A percentile compares a stretch with the other conserved stretches of the same genome.
Conservation (phyloP, 805 yeast species). For the Tetrapisispora nanseiensis region DNA sequence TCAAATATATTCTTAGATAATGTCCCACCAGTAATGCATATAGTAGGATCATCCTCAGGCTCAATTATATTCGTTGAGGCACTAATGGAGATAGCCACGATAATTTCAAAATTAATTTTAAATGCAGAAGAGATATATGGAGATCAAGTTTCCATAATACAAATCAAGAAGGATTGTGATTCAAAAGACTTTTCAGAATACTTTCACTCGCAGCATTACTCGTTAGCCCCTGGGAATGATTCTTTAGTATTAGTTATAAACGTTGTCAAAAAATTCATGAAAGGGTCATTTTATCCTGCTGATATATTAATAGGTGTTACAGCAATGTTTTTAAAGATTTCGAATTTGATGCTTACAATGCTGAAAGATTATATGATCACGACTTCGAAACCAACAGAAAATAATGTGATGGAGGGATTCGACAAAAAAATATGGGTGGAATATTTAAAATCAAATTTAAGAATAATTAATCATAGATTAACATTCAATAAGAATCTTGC, state of each 20-base stretch:
- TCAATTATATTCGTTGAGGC: constrained; percentile 64
- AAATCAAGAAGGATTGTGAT: constrained; percentile 31
- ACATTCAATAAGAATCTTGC: constrained; percentile 61
- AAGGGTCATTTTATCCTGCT: constrained; percentile 52
- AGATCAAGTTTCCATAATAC: constrained; percentile 34
- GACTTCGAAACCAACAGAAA: constrained; percentile 44
- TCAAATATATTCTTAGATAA: constrained; percentile 58
- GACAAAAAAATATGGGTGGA: constrained; percentile 55
- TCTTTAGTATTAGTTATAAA: constrained; percentile 37
- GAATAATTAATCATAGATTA: constrained; percentile 56
- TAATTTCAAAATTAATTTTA: constrained; percentile 47
- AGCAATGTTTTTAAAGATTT: constrained; percentile 46
- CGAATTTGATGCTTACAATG: constrained; percentile 45
- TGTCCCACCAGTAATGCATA: constrained; percentile 53
- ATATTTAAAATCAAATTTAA: constrained; percentile 47
- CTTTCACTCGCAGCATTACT: constrained; percentile 34
- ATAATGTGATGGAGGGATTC: constrained; percentile 39
- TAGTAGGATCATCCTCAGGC: constrained; percentile 66
- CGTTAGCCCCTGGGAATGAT: constrained; percentile 32
- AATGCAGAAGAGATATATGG: constrained; percentile 36
- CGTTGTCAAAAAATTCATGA: constrained; percentile 42
- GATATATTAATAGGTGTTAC: constrained; percentile 66
- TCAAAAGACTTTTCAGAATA: constrained; percentile 28
- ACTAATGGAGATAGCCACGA: constrained; percentile 55
- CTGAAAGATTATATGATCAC: constrained; percentile 40